phyloP scores from a whole-genome alignment of 495 filamentous ascomycete genomes.

The Acidiella bohemica region DNA sequence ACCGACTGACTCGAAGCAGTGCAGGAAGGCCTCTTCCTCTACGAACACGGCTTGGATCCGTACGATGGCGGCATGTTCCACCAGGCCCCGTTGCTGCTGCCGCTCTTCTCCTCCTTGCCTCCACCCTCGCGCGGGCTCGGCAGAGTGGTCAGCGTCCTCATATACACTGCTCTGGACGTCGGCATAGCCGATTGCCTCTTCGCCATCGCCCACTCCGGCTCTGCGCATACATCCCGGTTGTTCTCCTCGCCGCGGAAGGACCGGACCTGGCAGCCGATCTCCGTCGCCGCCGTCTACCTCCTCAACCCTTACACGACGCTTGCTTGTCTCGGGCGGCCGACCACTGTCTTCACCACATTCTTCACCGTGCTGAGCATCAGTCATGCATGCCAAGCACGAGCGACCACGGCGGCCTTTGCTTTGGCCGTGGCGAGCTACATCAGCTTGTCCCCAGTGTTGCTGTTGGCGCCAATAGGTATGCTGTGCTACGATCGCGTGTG shows the following conservation, averaged over 20 bases:
- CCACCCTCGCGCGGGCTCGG: conserved; percentile 4
- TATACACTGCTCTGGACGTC: conserved; percentile 74
- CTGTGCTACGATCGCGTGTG: conserved; percentile 60
- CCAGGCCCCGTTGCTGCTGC: conserved; percentile 85
- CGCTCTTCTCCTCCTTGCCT: conserved; percentile 78
- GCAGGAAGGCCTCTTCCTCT: conserved; percentile 91
- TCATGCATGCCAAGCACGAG: conserved; percentile 62
- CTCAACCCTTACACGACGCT: conserved; percentile 93
- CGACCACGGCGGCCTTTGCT: conserved; percentile 68
- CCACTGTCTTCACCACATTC: conserved; percentile 78
- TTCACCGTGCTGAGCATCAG: conserved; percentile 75
- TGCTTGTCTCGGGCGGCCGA: conserved; percentile 84
- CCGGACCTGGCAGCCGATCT: conserved; percentile 59
- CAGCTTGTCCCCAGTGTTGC: conserved; percentile 76
- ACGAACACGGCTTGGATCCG: conserved; percentile 88
- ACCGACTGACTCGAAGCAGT: conserved; percentile 38
- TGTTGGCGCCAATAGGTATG: conserved; percentile 70
- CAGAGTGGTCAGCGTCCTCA: conserved; percentile 45
- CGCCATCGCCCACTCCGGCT: conserved; percentile 69
- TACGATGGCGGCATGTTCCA: conserved; percentile 97
- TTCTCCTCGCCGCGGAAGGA: conserved; percentile 68
- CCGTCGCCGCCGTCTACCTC: conserved; percentile 74
- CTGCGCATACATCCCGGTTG: conserved; percentile 54
- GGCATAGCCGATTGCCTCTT: conserved; percentile 71
- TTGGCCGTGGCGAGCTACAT: conserved; percentile 79